Percentiles rank a stretch among this genome's conserved stretches.
These are phyloP conservation scores for Tephrocybe sp. DNA, from an alignment of 768 basidiomycete genomes.

Conservation along the genomic window DNA sequence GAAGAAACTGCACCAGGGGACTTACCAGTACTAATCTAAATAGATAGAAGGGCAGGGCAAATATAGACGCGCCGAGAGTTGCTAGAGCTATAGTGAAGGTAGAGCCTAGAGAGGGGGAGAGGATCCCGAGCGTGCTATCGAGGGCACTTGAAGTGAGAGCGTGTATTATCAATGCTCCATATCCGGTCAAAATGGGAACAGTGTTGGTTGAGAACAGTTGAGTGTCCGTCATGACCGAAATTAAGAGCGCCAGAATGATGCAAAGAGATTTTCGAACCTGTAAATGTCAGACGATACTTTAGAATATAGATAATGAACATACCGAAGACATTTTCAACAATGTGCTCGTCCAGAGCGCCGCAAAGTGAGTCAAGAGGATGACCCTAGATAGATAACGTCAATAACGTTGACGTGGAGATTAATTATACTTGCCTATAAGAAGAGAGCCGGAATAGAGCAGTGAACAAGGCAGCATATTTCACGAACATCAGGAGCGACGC, in stretches of 20 bases:
- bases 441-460: conserved; percentile 67
- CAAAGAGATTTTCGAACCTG: conserved; percentile 54
- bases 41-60: conserved; percentile 64
- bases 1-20: background rate
- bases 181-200: conserved; percentile 56
- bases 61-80: conserved; percentile 60
- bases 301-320: conserved; percentile 25
- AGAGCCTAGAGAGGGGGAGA: conserved; percentile 58
- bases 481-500: conserved; percentile 68
- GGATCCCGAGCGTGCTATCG: conserved; percentile 59
- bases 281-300: too few species aligned
- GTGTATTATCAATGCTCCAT: conserved; percentile 63
- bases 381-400: conserved; percentile 45
- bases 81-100: conserved; percentile 56
- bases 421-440: conserved; percentile 56
- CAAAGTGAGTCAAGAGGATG: conserved; percentile 68
- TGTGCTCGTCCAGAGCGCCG: conserved; percentile 63
- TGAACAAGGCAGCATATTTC: conserved; percentile 66
- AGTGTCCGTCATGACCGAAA: conserved; percentile 62
- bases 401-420: background rate
- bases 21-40: conserved; percentile 61
- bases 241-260: conserved; percentile 45
- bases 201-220: conserved; percentile 38
- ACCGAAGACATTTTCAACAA: conserved; percentile 51
- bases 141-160: conserved; percentile 59